A percentile compares a stretch with the other conserved stretches of the same genome.
These are phyloP conservation scores for Ophiostoma tasmaniense DNA, from an alignment of 2,329 filamentous ascomycete genomes.

Conservation along the genomic window DNA sequence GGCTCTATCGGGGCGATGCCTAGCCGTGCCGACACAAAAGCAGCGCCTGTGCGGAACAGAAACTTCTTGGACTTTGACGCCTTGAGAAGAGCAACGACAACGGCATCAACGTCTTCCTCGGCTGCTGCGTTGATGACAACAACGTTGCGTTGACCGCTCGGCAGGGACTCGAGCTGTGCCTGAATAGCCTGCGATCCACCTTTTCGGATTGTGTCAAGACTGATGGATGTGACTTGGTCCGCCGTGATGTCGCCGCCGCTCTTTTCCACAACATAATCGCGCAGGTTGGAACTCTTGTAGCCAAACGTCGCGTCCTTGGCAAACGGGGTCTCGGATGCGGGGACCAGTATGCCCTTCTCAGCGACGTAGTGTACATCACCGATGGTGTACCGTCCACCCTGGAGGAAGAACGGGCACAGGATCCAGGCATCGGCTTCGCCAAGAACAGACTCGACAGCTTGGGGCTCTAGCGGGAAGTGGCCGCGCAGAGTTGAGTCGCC, in stretches of 20 bases:
- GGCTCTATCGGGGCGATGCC: not conserved
- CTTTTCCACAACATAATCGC: not conserved
- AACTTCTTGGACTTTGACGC: slow-evolving; percentile 27
- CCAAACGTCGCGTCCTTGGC: not conserved
- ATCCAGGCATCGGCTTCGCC: slow-evolving; percentile 45
- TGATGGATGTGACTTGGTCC: not conserved
- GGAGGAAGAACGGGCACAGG: slow-evolving; percentile 50
- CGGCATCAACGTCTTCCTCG: slow-evolving; percentile 45
- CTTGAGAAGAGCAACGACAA: slow-evolving; percentile 40
- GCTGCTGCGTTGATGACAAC: slow-evolving; percentile 42
- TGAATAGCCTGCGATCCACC: not conserved
- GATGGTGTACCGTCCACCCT: slow-evolving; percentile 50
- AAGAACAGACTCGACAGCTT: slow-evolving; percentile 36
- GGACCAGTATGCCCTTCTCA: slow-evolving; percentile 26
- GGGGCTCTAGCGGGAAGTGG: not conserved
- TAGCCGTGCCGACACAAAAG: not conserved
- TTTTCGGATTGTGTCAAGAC: not conserved
- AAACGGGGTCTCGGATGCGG: not conserved
- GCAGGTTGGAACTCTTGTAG: not conserved
- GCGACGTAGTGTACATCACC: slow-evolving; percentile 50
- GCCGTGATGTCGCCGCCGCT: not conserved
- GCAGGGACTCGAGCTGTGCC: slow-evolving; percentile 23
- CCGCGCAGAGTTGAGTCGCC: not conserved
- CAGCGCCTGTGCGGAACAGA: slow-evolving; percentile 18
- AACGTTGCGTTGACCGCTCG: slow-evolving; percentile 29